Evolutionary conservation across 202 grass and related monocot species (phyloP), one percentile per base, ranked within the genome.

Genomic region (Hordeum pubiflorum): DNA sequence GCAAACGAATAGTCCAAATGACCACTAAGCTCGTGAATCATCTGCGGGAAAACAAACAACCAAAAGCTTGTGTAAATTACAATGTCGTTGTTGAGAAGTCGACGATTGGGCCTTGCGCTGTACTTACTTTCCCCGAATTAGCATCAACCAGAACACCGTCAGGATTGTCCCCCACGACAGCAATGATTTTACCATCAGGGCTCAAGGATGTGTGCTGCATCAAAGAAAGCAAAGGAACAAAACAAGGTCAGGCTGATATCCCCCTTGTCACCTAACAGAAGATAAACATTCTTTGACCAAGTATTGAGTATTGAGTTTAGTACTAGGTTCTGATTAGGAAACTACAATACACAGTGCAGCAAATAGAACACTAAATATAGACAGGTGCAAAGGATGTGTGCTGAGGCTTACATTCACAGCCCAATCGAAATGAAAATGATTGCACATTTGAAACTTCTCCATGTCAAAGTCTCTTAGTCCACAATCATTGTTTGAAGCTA

Each of bases 1-100:
- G 94, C 94, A 37, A 97, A 97, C 0, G 91, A 97, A 69, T 81
- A 97, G 63, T 97, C 94, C 78, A 89, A 69, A 74, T 97, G 91
- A 34, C 94, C 94, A 21, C 36, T 54, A 63, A 97, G 79, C 31
- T 81, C 62, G 46, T 94, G 84, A 78, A 97, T 59, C 10, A 52
- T 71, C 91, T 97, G 54, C 12, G 66, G 63, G 36, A 89, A 86
- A 68, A 52, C 40, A 55, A 76, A 67, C 12, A 77, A 20, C 13
- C 0, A 15, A 76, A 66, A 77, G 72, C 9, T 73, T 68, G 17
- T 17, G 24, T 77, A 31, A 77, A 38, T 57, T 33, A 24, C 34
- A 18, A 10, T 2, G 40, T 20, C 14, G 8, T n/a, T 72, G 22
- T 10, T 38, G 52, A 6, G 7, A 55, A 76, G 4, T 48, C 9